These are phyloP conservation scores for Mycena chlorophos DNA, from an alignment of 768 basidiomycete species.

Conservation along the genomic window DNA sequence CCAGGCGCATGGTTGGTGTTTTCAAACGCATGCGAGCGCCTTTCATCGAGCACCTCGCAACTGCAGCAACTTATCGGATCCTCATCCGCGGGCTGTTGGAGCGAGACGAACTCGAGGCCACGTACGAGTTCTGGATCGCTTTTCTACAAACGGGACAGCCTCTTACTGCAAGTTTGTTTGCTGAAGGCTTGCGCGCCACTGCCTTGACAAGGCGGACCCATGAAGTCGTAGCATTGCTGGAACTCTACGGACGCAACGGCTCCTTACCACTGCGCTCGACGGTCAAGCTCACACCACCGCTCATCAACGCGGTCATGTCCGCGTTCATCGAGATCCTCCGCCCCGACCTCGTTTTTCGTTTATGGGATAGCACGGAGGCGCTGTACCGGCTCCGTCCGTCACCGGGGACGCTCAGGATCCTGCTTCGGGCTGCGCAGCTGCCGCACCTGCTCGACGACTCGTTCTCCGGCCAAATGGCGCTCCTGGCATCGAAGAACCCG, in stretches of 20 bases:
- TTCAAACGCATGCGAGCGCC: conserved; percentile 35
- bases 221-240: conserved; percentile 52
- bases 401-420: conserved; percentile 52
- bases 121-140: conserved; percentile 45
- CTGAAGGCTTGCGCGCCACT: conserved; percentile 51
- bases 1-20: conserved; percentile 36
- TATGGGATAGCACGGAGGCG: conserved; percentile 67
- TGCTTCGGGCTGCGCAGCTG: conserved; percentile 61
- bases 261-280: conserved; percentile 4
- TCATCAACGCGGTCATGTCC: conserved; percentile 47
- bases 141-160: conserved; percentile 35
- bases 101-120: conserved; percentile 40
- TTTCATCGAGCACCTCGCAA: conserved; percentile 36
- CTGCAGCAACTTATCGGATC: conserved; percentile 51
- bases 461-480: conserved; percentile 49
- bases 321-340: conserved; percentile 52
- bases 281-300: conserved; percentile 26
- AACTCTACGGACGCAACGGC: conserved; percentile 36
- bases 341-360: conserved; percentile 60
- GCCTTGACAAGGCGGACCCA: conserved; percentile 44
- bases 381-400: conserved; percentile 63
- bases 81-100: conserved; percentile 54
- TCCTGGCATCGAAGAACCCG: conserved; percentile 40
- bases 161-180: conserved; percentile 50
- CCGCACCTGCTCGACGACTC: conserved; percentile 53